These are phyloP conservation scores for Rhododendron molle DNA, from an alignment of 148 eudicot species.

Conservation along the genomic window DNA sequence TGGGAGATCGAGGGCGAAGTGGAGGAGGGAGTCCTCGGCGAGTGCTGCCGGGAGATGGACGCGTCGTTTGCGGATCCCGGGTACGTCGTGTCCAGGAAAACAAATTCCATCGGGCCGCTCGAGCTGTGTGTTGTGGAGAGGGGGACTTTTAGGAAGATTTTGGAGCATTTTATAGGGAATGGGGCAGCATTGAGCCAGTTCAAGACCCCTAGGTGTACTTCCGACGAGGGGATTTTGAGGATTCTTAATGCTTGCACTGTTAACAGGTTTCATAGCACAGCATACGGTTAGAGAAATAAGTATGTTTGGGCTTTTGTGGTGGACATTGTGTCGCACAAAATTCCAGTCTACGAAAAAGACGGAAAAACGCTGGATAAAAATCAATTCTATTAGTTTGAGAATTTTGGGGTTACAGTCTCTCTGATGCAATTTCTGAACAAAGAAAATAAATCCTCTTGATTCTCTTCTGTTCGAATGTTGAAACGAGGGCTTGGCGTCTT, in stretches of 20 bases:
- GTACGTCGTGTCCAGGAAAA: slow-evolving; percentile 60
- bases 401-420: no score
- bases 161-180: slow-evolving; percentile 53
- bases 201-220: slow-evolving; percentile 78
- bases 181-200: slow-evolving; percentile 78
- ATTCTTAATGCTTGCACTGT: slow-evolving; percentile 46
- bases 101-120: slow-evolving; percentile 55
- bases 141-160: slow-evolving; percentile 61
- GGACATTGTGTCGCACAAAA: background rate
- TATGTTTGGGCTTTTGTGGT: background rate
- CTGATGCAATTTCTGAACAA: no score
- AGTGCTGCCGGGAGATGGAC: slow-evolving; percentile 66
- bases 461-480: no score
- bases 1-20: slow-evolving; percentile 73
- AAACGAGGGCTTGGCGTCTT: no score
- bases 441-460: no score
- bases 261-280: slow-evolving; percentile 49
- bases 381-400: no score
- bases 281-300: slow-evolving; percentile 26
- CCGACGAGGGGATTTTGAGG: slow-evolving; percentile 33
- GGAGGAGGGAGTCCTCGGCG: slow-evolving; percentile 32
- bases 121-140: slow-evolving; percentile 60
- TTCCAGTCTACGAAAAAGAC: no score
- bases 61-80: slow-evolving; percentile 62
- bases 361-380: no score